Conservation (phyloP, 257 asterid genomes). For the Nicotiana undulata region DNA sequence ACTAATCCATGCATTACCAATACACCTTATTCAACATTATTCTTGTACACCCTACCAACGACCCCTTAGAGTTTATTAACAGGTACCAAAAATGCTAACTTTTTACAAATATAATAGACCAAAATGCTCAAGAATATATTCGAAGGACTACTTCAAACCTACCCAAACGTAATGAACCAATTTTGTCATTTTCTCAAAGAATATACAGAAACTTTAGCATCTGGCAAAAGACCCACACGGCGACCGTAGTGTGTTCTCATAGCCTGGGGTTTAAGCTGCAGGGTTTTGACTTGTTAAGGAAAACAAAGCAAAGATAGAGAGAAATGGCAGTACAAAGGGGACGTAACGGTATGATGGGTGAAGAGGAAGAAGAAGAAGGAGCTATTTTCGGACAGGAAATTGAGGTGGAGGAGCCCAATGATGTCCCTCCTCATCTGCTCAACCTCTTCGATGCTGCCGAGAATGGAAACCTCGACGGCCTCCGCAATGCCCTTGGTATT, state of each 20-base stretch:
- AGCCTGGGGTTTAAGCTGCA: not conserved
- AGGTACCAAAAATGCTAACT: too few relatives aligned
- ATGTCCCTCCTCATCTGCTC: slow-evolving; percentile 70
- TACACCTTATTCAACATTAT: too few relatives aligned
- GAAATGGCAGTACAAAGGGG: slow-evolving; percentile 76
- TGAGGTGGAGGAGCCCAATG: slow-evolving; percentile 34
- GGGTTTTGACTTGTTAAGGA: not conserved
- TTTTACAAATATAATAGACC: too few relatives aligned
- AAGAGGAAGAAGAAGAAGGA: slow-evolving; percentile 55
- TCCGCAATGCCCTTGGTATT: slow-evolving; percentile 68
- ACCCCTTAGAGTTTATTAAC: too few relatives aligned
- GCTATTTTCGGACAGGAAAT: slow-evolving; percentile 55
- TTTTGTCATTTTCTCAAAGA: too few relatives aligned
- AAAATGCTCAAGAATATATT: too few relatives aligned
- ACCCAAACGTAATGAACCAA: too few relatives aligned
- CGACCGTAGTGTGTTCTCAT: not conserved
- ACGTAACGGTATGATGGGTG: slow-evolving; percentile 36
- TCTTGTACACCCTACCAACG: too few relatives aligned
- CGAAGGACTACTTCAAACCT: too few relatives aligned
- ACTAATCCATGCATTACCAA: too few relatives aligned
- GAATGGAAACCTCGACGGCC: slow-evolving; percentile 58
- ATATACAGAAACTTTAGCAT: too few relatives aligned
- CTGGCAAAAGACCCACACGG: too few relatives aligned
- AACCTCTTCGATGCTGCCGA: slow-evolving; percentile 67
- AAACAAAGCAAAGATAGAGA: not conserved